Evolutionary conservation across 352 stramenopile species (phyloP).

Genomic region (Peronospora belbahrii): DNA sequence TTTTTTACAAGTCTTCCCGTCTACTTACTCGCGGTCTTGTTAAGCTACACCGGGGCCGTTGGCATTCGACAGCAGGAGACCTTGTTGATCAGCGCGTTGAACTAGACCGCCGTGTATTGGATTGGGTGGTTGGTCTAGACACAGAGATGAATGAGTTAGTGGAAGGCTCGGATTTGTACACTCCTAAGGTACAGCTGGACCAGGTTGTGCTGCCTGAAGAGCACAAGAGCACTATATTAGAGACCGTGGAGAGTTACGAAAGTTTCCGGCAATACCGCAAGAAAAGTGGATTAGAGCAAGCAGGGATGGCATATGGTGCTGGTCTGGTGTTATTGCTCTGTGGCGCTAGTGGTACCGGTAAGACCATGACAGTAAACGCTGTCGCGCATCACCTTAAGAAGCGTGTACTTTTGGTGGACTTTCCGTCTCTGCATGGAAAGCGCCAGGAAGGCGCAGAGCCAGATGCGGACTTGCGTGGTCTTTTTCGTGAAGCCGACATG

Average conservation of each 20-base stretch:
- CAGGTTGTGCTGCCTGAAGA: constrained; percentile 82
- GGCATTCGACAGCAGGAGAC: constrained; percentile 76
- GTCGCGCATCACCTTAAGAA: constrained; percentile 82
- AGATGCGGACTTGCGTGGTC: constrained; percentile 70
- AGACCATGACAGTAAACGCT: constrained; percentile 88
- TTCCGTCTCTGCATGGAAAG: constrained; percentile 78
- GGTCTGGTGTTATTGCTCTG: constrained; percentile 77
- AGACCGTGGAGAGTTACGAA: constrained; percentile 81
- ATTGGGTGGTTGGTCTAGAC: constrained; percentile 83
- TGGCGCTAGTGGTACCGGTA: constrained; percentile 80
- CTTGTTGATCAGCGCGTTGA: constrained; percentile 84
- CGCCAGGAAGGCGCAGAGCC: constrained; percentile 63
- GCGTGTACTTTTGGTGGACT: constrained; percentile 83
- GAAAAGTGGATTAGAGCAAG: constrained; percentile 66
- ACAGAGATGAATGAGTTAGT: constrained; percentile 88
- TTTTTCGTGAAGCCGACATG: constrained; percentile 86
- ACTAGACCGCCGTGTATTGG: constrained; percentile 75
- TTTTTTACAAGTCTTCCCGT: constrained; percentile 85
- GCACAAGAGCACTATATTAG: constrained; percentile 72
- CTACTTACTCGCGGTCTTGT: constrained; percentile 70
- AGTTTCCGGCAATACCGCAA: constrained; percentile 72
- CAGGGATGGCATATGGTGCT: constrained; percentile 63
- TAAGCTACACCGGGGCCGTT: constrained; percentile 72
- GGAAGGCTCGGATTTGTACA: constrained; percentile 83
- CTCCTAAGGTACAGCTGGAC: constrained; percentile 71